Evolutionary conservation across 2,329 filamentous ascomycete genomes (phyloP).

Genomic region (Hymenoscyphus albidus): DNA sequence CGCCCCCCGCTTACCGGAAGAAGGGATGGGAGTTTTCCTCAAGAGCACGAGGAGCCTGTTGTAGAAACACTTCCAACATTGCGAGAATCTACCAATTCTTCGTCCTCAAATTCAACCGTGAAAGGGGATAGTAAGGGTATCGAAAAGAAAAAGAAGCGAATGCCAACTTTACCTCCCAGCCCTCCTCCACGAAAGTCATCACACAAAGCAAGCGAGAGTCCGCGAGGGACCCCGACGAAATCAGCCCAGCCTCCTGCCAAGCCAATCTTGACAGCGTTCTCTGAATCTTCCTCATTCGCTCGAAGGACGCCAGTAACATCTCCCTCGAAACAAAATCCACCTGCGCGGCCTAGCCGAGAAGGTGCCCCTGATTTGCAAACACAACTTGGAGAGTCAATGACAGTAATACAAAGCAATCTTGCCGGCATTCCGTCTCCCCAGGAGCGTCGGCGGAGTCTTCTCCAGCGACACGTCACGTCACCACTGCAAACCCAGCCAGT

Average conservation of each 20-base stretch:
- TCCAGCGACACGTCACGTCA: constrained; percentile 22
- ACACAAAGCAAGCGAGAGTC: constrained; percentile 45
- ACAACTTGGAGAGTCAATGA: constrained; percentile 48
- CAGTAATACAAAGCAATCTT: constrained; percentile 61
- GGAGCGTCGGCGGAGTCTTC: constrained; percentile 25
- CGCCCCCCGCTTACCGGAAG: constrained; percentile 59
- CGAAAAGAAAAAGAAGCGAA: constrained; percentile 38
- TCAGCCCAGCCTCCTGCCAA: constrained; percentile 34
- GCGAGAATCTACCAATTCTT: constrained; percentile 67
- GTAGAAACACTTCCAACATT: constrained; percentile 58
- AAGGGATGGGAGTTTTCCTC: constrained; percentile 51
- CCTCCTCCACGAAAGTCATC: constrained; percentile 61
- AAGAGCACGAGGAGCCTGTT: constrained; percentile 44
- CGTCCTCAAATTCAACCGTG: constrained; percentile 68
- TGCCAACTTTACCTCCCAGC: constrained; percentile 52
- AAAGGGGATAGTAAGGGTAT: constrained; percentile 40
- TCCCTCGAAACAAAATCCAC: constrained; percentile 37
- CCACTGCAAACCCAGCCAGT: constrained; percentile 29
- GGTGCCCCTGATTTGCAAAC: constrained; percentile 60
- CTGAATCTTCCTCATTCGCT: constrained; percentile 12
- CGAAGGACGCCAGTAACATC: constrained; percentile 12
- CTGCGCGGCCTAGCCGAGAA: constrained; percentile 63
- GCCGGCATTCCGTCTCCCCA: constrained; percentile 24
- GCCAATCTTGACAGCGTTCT: constrained; percentile 27
- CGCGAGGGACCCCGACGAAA: constrained; percentile 41